Base-by-base conservation (phyloP, 257 asterid species). In the Forsythia viridissima region DNA sequence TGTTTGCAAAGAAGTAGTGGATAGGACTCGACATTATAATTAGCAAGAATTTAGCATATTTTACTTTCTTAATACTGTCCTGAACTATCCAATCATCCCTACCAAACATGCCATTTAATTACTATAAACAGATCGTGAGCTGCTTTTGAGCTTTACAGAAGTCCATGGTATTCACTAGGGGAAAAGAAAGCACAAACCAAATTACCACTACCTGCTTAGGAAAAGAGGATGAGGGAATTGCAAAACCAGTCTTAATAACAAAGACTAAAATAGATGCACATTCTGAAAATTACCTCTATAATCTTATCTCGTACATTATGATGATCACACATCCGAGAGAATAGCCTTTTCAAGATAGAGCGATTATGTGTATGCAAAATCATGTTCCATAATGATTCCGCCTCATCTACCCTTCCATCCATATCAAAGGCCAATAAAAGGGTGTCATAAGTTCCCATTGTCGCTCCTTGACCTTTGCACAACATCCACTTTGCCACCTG, bases 401-500 rank as follows among this genome's bases (percentile, higher is more conserved):
- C 99, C 84, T 95, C 99, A 65, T 90, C 98, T 77, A 88, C 81
- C 85, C 98, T 90, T 57, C 78, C 80, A 52, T 92, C 99, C 97
- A 91, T 88, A 87, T 95, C 99, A 83, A 90, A 92, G 67, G 99
- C 91, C 75, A 89, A 87, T 40, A 95, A 82, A 85, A 95, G 97
- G 81, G 85, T 66, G 80, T 93, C 97, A 76, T 95, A 95, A 36
- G 99, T 95, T 16, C 90, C 84, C 92, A 91, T 82, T 72, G 98
- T 91, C 37, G 92, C 86, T 71, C 98, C 97, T 85, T 91, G 98
- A n/a, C 98, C 98, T 88, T 91, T 93, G 88, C 97, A 90, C 80
- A 90, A 82, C 97, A 91, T 88, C 93, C 96, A 92, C 88, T 88
- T 90, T 51, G 88, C 87, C 66, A 91, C 86, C 93, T 91, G 86